Evolutionary conservation across 345 rosid species (phyloP).

Genomic region (Carallia pectinifolia): DNA sequence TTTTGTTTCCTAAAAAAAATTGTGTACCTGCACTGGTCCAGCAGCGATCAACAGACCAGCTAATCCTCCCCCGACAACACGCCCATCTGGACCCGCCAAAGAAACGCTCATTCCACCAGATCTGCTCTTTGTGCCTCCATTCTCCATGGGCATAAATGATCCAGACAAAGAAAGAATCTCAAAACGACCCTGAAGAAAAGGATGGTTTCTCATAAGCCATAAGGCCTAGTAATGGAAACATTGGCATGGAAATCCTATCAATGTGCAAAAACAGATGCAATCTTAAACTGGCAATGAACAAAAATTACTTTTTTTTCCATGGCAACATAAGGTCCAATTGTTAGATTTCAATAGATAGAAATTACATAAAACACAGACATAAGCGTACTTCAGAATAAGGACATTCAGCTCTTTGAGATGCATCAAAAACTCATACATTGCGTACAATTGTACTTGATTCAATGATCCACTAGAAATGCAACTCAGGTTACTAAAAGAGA

Average conservation of each 20-base stretch:
- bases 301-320: too few species aligned
- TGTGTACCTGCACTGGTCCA: conserved; percentile 82
- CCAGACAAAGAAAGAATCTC: conserved; percentile 97
- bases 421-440: too few species aligned
- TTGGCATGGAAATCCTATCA: not conserved
- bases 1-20: not conserved
- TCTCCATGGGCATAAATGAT: conserved; percentile 65
- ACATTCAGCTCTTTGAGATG: too few species aligned
- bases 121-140: conserved; percentile 75
- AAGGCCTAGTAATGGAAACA: not conserved
- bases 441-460: too few species aligned
- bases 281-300: too few species aligned
- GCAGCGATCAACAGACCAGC: conserved; percentile 90
- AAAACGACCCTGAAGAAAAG: conserved; percentile 63
- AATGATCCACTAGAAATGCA: too few species aligned
- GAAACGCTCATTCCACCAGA: conserved; percentile 98
- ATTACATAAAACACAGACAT: too few species aligned
- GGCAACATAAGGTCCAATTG: too few species aligned
- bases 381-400: too few species aligned
- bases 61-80: conserved; percentile 90
- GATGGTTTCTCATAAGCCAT: not conserved
- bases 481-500: too few species aligned
- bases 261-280: not conserved
- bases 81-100: conserved; percentile 89
- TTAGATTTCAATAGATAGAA: too few species aligned